Evolutionary conservation across 192 early-diverging fungal species (phyloP), one percentile per base, ranked within the genome.

Genomic region (Backusella australiensis): DNA sequence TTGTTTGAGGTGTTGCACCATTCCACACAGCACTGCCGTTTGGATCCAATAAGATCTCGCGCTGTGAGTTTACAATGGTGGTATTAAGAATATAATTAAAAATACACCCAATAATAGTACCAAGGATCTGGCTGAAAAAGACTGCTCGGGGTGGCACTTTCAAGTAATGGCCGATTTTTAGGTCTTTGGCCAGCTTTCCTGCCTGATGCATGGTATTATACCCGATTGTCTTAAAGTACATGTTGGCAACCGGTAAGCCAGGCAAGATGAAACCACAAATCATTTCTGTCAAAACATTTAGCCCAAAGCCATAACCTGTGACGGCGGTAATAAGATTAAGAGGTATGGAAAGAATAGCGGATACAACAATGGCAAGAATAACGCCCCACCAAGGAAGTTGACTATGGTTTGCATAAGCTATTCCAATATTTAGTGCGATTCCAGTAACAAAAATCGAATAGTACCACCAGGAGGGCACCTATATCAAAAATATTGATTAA

Each of bases 401-500:
- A 69, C 66, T 73, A 15, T 75, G 68, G 42, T 81, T 76, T 41
- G 75, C 74, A 56, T 81, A 84, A 6, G 77, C 75, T 3, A 84
- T 67, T 63, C 73, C 78, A 42, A 87, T 84, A 67, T 85, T 85
- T 9, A 82, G 76, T 0, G 82, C 87, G 26, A 82, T 81, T 75
- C 84, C 87, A 14, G 74, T 71, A 29, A 87, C 70, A 53, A 90
- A 87, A 69, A 90, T 75, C 34, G 79, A 74, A 19, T 84, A 75
- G 70, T 94, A 95, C 92, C 91, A 92, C 89, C 90, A 93, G n/a
- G 76, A 71, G 34, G 94, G 94, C 0, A 93, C 90, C 75, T 77
- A 71, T 4, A 38, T 41, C 8, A 44, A 17, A 49, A 6, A 1
- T 49, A 49, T 49, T 44, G 3, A 44, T 1, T 17, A 41, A 67